These are phyloP conservation scores for Setaria italica DNA, from an alignment of 202 grass and related monocot species.

Conservation along the genomic window DNA sequence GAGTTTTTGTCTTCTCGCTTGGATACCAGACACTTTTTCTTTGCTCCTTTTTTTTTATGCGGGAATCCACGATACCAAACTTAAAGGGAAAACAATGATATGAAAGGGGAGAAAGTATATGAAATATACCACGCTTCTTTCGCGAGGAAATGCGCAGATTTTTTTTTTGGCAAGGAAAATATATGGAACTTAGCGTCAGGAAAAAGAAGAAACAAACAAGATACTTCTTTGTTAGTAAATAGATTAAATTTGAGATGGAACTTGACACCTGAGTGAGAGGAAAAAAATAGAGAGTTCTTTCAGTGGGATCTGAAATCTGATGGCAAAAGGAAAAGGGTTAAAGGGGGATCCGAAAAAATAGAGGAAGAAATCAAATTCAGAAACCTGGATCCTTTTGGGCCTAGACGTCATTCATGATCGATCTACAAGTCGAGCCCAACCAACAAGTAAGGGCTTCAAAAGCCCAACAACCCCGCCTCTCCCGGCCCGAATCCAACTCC, in stretches of 20 bases:
- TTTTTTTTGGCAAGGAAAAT: not conserved
- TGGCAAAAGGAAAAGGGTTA: too few species aligned
- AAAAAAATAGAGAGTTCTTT: not conserved
- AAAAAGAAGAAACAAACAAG: not conserved
- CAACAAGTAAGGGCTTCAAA: not conserved
- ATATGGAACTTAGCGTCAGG: not conserved
- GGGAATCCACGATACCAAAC: not conserved
- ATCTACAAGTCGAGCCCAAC: constrained; percentile 12
- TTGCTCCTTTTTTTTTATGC: not conserved
- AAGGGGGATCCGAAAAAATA: not conserved
- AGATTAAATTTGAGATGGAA: too few species aligned
- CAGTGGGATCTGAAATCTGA: not conserved
- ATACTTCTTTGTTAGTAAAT: not conserved
- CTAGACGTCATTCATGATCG: not conserved
- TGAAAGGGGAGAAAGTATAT: not conserved
- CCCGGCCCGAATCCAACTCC: not conserved
- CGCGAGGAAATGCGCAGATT: not conserved
- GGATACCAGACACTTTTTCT: not conserved
- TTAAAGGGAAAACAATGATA: not conserved
- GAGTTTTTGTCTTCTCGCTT: not conserved
- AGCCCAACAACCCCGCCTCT: not conserved
- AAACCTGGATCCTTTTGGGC: not conserved
- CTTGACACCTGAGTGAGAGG: too few species aligned
- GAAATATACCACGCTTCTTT: not conserved
- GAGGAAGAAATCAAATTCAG: not conserved